phyloP scores from a whole-genome alignment of 73 alveolate species.

The Paramecium sonneborni region DNA sequence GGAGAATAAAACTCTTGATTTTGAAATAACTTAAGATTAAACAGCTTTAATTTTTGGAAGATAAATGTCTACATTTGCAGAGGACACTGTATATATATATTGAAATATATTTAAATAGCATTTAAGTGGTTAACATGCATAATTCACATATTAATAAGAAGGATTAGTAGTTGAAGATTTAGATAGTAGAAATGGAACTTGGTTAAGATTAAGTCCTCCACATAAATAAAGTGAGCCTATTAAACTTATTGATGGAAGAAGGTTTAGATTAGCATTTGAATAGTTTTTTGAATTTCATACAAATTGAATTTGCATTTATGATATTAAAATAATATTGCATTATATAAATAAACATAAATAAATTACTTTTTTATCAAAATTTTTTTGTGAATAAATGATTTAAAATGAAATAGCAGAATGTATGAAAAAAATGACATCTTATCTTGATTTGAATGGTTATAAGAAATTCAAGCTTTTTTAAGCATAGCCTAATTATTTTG shows the following conservation, averaged over 20 bases:
- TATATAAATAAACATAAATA: not conserved
- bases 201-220: slow-evolving; percentile 21
- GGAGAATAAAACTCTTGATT: not conserved
- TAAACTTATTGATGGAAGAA: not conserved
- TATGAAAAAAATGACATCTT: not conserved
- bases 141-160: not conserved
- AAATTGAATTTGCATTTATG: too few species aligned
- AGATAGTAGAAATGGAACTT: not conserved
- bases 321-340: too few species aligned
- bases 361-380: not conserved
- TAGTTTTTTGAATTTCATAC: not conserved
- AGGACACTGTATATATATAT: not conserved
- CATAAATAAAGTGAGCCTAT: not conserved
- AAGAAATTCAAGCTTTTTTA: slow-evolving; percentile 5
- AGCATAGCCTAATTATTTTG: slow-evolving; percentile 49
- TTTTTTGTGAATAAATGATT: not conserved
- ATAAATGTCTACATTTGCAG: not conserved
- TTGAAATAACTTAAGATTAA: not conserved
- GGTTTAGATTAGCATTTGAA: slow-evolving; percentile 16
- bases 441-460: not conserved
- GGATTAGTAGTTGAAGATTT: slow-evolving; percentile 25
- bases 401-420: slow-evolving; percentile 39
- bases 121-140: not conserved
- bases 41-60: slow-evolving; percentile 40
- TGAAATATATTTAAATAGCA: too few species aligned